These are phyloP conservation scores for Drechslerella dactyloides DNA, from an alignment of 2,329 filamentous ascomycete species.

Conservation along the genomic window DNA sequence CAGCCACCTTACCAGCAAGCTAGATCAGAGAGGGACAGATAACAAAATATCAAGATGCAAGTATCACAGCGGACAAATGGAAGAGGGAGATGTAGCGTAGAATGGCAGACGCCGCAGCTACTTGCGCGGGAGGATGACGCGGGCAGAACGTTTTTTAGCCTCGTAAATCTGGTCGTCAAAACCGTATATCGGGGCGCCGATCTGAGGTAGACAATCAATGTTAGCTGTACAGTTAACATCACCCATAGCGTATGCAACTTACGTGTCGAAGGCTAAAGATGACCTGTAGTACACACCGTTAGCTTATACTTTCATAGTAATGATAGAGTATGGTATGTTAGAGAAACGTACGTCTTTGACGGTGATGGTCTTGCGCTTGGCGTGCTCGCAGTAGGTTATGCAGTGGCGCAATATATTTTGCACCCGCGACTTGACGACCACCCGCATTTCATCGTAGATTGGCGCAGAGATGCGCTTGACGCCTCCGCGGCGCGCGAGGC, in stretches of 20 bases:
- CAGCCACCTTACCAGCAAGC: too few species aligned
- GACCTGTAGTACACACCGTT: constrained; percentile 61
- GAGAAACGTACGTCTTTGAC: constrained; percentile 64
- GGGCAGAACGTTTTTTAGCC: not conserved
- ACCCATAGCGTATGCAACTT: constrained; percentile 56
- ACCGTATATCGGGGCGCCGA: constrained; percentile 31
- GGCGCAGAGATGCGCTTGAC: constrained; percentile 72
- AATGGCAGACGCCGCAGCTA: not conserved
- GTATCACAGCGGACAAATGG: not conserved
- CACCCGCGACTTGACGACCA: constrained; percentile 63
- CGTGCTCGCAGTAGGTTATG: constrained; percentile 64
- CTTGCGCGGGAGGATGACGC: constrained; percentile 5
- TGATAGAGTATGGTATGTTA: not conserved
- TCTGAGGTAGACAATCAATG: not conserved
- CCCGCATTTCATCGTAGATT: constrained; percentile 70
- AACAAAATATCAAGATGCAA: too few species aligned
- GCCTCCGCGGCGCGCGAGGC: constrained; percentile 75
- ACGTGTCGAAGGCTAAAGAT: constrained; percentile 62
- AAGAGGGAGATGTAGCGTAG: not conserved
- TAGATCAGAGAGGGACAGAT: too few species aligned
- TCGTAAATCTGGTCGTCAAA: constrained; percentile 22
- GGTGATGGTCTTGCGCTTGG: constrained; percentile 68
- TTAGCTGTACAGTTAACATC: not conserved
- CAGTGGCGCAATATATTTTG: constrained; percentile 63
- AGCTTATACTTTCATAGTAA: not conserved